Percentiles rank a stretch among this genome's conserved stretches.
Conservation (phyloP, 805 yeast species). For the Candida succiphila region DNA sequence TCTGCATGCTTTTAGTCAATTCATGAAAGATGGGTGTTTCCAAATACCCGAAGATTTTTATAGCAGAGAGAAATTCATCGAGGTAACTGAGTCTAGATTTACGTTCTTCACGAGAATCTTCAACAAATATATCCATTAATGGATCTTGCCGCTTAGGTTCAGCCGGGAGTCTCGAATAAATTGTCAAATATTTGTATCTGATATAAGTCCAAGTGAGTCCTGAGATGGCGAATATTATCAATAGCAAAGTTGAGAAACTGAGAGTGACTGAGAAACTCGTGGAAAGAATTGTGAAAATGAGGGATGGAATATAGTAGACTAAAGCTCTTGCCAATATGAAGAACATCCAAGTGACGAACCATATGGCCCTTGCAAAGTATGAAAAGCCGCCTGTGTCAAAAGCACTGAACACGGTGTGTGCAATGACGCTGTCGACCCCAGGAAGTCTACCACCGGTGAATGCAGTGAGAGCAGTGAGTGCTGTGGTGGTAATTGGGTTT, state of each 20-base stretch:
- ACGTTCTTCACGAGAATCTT: conserved; percentile 23
- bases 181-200: conserved; percentile 53
- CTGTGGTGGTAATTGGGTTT: not conserved
- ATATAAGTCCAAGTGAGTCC: conserved; percentile 35
- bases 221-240: conserved; percentile 20
- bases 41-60: conserved; percentile 87
- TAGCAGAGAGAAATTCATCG: conserved; percentile 84
- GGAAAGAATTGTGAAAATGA: conserved; percentile 24
- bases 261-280: conserved; percentile 39
- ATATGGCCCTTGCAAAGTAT: conserved; percentile 6
- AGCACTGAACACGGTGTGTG: no score
- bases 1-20: conserved; percentile 82
- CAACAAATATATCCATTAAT: conserved; percentile 35
- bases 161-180: conserved; percentile 47
- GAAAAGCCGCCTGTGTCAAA: conserved; percentile 2
- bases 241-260: conserved; percentile 35
- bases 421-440: no score
- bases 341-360: conserved; percentile 10
- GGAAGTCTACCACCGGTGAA: no score
- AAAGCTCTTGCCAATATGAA: conserved; percentile 7
- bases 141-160: conserved; percentile 34
- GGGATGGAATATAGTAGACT: conserved; percentile 10
- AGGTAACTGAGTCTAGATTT: conserved; percentile 53
- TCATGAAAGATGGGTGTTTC: conserved; percentile 90
- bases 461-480: not conserved